Evolutionary conservation across 768 basidiomycete species (phyloP), one percentile per base, ranked within the genome.

Genomic region (Naganishia antarctica): DNA sequence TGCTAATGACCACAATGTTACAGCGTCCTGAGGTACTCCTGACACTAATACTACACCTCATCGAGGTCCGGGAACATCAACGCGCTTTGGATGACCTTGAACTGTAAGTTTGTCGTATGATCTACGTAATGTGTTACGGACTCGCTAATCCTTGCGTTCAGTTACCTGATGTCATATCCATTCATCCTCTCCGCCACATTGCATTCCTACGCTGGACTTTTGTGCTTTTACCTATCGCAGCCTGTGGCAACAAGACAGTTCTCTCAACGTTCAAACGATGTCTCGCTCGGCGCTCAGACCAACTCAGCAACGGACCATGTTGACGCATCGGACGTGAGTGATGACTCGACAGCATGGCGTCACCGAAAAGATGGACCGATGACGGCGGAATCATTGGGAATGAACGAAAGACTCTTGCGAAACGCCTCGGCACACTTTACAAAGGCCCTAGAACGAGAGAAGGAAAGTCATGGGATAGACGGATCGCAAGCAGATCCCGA

Each of bases 101-200:
- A 73, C 81, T 92, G 90, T 91, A 78, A 68, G 84, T 77, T 18
- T 46, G 51, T 28, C n/a, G 25, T 34, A 44, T 47, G 48, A 67
- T n/a, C 66, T 25, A 53, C 48, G 48, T 53, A 65, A 60, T 8
- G 48, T 62, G 11, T 5, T 40, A 7, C n/a, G 31, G 21, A 57
- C 34, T 37, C 34, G 16, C 53, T 40, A 23, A 57, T 37, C 40
- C 29, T 41, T 23, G 34, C 41, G 28, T 23, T 63, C 62, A 45
- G 91, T 26, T 93, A 89, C 74, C 82, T 94, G 5, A 89, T 90
- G 1, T 87, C 89, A 2, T 87, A 88, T 73, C 92, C 92, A 1
- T 94, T 86, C 79, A 86, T 86, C 72, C 87, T 90, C 69, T 89
- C 90, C 68, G 82, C 87, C 1, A 78, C 85, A 7, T 80, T 94